Evolutionary conservation across 129 eudicot genomes (phyloP).

Genomic region (sunflower (Helianthus annuus)): DNA sequence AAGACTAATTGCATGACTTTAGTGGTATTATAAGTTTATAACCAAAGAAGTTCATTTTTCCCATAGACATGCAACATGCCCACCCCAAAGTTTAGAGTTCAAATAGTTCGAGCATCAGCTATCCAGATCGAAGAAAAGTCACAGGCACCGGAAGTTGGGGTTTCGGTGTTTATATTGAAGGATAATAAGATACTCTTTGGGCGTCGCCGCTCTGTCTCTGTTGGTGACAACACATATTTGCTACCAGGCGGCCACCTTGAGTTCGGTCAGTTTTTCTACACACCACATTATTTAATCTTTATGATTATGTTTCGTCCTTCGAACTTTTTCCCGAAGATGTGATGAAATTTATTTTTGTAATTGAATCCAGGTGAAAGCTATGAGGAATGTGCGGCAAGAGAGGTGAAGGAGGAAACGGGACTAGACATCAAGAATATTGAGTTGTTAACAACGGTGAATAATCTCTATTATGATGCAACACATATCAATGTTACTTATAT

Average conservation of each 20-base stretch:
- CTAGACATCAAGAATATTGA: conserved; percentile 57
- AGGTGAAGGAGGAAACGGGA: conserved; percentile 93
- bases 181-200: conserved; percentile 62
- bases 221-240: conserved; percentile 54
- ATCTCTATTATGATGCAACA: conserved; percentile 34
- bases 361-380: conserved; percentile 62
- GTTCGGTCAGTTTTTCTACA: conserved; percentile 44
- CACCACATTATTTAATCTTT: background rate
- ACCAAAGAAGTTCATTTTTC: background rate
- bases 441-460: conserved; percentile 51
- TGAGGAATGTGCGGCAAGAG: conserved; percentile 89
- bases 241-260: conserved; percentile 96
- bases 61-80: background rate
- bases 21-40: background rate
- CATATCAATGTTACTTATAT: conserved; percentile 50
- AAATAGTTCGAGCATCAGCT: conserved; percentile 7
- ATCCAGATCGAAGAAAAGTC: background rate
- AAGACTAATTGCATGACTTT: background rate
- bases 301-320: too few relatives aligned
- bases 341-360: background rate
- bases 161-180: conserved; percentile 64
- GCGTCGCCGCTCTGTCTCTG: conserved; percentile 57
- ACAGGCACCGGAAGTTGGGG: conserved; percentile 46
- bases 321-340: too few relatives aligned
- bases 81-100: background rate